Percentiles rank a stretch among this genome's conserved stretches.
Evolutionary conservation across 257 asterid species (phyloP).

Genomic region (Nicotiana noctiflora): DNA sequence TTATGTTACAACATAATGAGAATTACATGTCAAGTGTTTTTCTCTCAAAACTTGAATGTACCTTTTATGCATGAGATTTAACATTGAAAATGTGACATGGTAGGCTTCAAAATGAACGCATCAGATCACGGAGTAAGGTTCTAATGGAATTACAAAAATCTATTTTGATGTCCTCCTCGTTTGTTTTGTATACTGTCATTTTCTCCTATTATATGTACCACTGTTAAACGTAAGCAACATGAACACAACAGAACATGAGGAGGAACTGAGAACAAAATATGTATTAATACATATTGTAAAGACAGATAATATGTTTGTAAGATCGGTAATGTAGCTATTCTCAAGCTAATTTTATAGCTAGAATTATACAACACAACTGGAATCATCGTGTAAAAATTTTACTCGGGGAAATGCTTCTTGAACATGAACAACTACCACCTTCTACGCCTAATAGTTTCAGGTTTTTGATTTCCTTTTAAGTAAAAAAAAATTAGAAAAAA

Average conservation of each 20-base stretch:
- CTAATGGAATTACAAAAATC: background rate
- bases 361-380: slow-evolving; percentile 18
- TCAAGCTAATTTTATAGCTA: slow-evolving; percentile 7
- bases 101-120: background rate
- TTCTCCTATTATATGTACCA: background rate
- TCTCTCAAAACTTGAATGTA: background rate
- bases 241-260: background rate
- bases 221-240: background rate
- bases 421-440: background rate
- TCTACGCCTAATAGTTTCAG: too few relatives aligned
- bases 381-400: background rate
- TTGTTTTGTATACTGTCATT: background rate
- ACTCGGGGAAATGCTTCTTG: background rate
- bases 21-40: background rate
- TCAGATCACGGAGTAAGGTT: background rate
- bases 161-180: background rate
- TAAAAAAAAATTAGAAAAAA: too few relatives aligned
- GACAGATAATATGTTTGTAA: background rate
- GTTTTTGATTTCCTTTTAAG: too few relatives aligned
- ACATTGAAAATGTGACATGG: too few relatives aligned
- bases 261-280: background rate
- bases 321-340: background rate
- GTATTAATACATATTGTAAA: slow-evolving; percentile 2
- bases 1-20: background rate
- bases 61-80: too few relatives aligned